Evolutionary conservation across 2,329 filamentous ascomycete species (phyloP).

Genomic region (Penicillium sumatraense): DNA sequence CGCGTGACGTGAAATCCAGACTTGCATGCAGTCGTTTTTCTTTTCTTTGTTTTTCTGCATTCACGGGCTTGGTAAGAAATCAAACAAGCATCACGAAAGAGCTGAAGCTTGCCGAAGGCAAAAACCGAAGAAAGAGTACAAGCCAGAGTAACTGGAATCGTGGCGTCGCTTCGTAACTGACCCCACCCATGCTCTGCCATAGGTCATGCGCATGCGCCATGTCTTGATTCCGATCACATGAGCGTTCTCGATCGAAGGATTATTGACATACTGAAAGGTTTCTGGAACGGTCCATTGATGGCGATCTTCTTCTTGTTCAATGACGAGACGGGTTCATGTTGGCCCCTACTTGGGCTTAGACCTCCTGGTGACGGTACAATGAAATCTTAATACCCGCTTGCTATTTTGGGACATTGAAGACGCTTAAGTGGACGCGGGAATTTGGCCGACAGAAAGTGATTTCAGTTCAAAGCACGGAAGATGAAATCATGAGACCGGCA

Average conservation of each 20-base stretch:
- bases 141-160: background rate
- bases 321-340: no score
- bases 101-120: background rate
- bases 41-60: no score
- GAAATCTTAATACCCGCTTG: background rate
- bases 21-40: no score
- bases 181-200: background rate
- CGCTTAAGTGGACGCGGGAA: no score
- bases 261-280: background rate
- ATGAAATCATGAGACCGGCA: no score
- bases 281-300: background rate
- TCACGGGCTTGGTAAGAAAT: background rate
- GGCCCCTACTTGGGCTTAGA: background rate
- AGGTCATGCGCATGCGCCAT: background rate
- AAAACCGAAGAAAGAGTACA: no score
- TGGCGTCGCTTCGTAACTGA: background rate
- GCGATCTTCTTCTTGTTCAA: background rate
- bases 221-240: slow-evolving; percentile 10
- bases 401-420: background rate
- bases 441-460: no score
- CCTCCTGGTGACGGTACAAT: background rate
- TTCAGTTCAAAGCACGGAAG: no score
- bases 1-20: no score
- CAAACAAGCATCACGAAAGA: background rate
- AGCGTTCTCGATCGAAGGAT: background rate